phyloP scores from a whole-genome alignment of 2,329 filamentous ascomycete species.

The Beauveria caledonica region DNA sequence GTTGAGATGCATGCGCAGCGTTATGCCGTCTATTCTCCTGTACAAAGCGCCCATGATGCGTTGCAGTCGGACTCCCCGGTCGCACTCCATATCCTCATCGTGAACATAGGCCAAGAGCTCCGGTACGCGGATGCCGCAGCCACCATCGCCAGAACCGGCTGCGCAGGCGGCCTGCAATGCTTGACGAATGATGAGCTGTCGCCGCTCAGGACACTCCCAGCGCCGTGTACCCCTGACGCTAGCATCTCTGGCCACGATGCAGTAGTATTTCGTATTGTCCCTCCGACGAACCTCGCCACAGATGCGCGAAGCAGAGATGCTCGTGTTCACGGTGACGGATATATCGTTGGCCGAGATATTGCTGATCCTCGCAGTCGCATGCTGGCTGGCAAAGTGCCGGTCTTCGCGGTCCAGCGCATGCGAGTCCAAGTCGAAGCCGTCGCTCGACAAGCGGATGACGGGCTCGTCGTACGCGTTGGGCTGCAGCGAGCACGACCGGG shows the following conservation, averaged over 20 bases:
- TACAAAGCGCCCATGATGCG: conserved; percentile 1
- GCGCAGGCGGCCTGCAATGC: not conserved
- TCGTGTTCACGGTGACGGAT: not conserved
- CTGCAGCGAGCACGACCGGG: not conserved
- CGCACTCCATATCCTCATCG: not conserved
- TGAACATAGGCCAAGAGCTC: not conserved
- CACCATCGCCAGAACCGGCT: not conserved
- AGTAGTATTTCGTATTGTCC: not conserved
- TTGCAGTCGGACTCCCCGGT: not conserved
- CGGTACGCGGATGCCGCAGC: not conserved
- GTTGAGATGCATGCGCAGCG: not conserved
- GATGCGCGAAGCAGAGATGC: not conserved
- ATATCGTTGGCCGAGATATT: not conserved
- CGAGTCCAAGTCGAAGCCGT: not conserved
- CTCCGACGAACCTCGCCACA: not conserved
- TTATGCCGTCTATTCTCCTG: not conserved
- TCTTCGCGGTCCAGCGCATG: not conserved
- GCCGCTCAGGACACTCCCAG: not conserved
- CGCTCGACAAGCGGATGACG: not conserved
- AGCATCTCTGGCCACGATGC: not conserved
- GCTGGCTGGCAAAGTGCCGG: not conserved
- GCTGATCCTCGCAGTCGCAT: not conserved
- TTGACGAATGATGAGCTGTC: not conserved
- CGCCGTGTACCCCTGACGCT: not conserved
- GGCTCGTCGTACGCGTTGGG: not conserved